Conservation (phyloP, 2,329 filamentous ascomycete species). For the Lachnellula arida region DNA sequence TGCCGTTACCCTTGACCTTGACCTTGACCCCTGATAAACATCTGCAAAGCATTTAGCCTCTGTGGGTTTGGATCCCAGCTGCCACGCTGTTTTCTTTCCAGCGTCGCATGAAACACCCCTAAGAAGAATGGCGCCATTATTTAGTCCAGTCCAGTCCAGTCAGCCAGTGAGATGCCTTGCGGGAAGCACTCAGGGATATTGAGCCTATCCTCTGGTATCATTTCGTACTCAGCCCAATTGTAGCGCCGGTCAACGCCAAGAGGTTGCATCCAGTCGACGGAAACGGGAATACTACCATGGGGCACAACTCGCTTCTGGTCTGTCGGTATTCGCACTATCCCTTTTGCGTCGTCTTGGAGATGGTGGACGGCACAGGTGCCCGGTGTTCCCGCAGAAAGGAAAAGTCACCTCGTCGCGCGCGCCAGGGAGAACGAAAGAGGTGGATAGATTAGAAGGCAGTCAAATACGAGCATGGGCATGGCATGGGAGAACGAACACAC, state of each 20-base stretch:
- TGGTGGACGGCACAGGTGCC: too few relatives aligned
- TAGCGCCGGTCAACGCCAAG: neutral
- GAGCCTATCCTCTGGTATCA: neutral
- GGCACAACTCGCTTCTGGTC: neutral
- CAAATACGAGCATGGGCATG: neutral
- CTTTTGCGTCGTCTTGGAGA: neutral
- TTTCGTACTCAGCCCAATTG: neutral
- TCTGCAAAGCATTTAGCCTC: conserved; percentile 1
- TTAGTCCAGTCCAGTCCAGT: neutral
- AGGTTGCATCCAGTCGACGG: neutral
- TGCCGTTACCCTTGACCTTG: neutral
- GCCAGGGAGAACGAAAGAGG: neutral
- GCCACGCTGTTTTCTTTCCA: conserved; percentile 1
- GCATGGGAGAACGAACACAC: neutral
- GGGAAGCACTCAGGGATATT: neutral
- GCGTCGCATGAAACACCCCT: neutral
- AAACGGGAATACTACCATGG: neutral
- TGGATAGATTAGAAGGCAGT: neutral
- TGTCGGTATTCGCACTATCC: neutral
- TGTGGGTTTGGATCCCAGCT: conserved; percentile 1
- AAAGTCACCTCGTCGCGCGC: neutral
- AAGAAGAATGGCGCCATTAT: neutral
- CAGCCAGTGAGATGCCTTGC: neutral
- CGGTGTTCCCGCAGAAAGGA: neutral
- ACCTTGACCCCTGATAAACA: neutral